phyloP scores from a whole-genome alignment of 192 early-diverging fungal genomes.

The Gamsiella multidivaricata region DNA sequence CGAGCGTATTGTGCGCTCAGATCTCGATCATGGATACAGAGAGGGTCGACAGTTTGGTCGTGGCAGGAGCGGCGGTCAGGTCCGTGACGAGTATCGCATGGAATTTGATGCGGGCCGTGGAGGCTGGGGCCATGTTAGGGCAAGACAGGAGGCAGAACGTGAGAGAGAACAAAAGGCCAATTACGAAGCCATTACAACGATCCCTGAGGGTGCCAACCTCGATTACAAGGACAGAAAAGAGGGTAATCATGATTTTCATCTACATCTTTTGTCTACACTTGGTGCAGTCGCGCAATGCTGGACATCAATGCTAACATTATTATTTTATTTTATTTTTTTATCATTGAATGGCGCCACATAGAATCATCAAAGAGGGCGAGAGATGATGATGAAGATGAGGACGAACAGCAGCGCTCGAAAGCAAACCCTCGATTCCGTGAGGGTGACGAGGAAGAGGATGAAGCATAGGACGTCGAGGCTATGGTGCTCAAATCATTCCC shows the following conservation, averaged over 20 bases:
- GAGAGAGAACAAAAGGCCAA: conserved; percentile 73
- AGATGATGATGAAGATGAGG: conserved; percentile 46
- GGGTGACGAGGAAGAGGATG: conserved; percentile 54
- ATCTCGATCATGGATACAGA: conserved; percentile 95
- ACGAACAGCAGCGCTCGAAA: conserved; percentile 40
- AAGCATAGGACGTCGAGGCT: no score
- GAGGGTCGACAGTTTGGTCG: conserved; percentile 95
- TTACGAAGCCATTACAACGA: conserved; percentile 72
- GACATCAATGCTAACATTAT: neutral
- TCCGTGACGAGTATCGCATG: conserved; percentile 93
- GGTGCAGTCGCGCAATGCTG: no score
- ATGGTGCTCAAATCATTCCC: no score
- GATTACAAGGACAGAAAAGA: conserved; percentile 53
- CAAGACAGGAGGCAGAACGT: conserved; percentile 74
- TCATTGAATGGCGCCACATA: neutral
- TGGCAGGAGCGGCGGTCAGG: conserved; percentile 93
- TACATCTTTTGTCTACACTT: no score
- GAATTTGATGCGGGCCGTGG: conserved; percentile 97
- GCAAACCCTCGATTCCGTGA: conserved; percentile 57
- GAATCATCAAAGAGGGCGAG: conserved; percentile 32
- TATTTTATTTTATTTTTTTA: neutral
- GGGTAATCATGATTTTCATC: no score
- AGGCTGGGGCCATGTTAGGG: conserved; percentile 90
- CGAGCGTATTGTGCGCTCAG: conserved; percentile 93
- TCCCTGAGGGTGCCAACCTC: conserved; percentile 64